Conservation (phyloP, 2,329 filamentous ascomycete species). For the Neocatenulostroma microsporum region DNA sequence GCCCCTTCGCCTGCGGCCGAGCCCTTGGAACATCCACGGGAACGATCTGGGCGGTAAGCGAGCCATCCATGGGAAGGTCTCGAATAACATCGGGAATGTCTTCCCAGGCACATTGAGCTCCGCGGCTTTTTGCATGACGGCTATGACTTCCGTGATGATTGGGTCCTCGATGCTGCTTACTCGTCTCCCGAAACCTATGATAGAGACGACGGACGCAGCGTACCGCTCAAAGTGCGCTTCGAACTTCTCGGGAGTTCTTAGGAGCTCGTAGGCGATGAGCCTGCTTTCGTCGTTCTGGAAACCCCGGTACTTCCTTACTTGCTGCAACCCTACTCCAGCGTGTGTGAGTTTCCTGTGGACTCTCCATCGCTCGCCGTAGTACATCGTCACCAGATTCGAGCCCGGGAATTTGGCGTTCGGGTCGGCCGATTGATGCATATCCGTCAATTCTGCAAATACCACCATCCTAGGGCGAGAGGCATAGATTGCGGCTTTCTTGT, state of each 20-base stretch:
- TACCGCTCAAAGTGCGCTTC: constrained; percentile 48
- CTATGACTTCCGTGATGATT: constrained; percentile 53
- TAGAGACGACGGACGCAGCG: constrained; percentile 48
- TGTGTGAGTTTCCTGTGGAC: constrained; percentile 46
- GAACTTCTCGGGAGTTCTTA: constrained; percentile 40
- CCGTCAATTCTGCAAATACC: constrained; percentile 31
- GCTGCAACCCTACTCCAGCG: constrained; percentile 47
- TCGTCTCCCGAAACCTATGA: constrained; percentile 51
- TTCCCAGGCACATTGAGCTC: constrained; percentile 42
- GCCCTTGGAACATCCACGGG: constrained; percentile 43
- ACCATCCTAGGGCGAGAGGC: constrained; percentile 39
- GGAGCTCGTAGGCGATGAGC: constrained; percentile 46
- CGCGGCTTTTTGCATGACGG: constrained; percentile 50
- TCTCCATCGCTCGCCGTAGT: constrained; percentile 33
- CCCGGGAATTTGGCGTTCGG: constrained; percentile 11
- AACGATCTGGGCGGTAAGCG: constrained; percentile 43
- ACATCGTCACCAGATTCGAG: constrained; percentile 38
- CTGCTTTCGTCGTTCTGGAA: constrained; percentile 54
- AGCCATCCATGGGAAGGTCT: constrained; percentile 49
- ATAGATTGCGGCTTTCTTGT: constrained; percentile 40
- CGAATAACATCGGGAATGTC: constrained; percentile 49
- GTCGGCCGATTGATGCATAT: constrained; percentile 14
- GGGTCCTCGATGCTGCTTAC: constrained; percentile 47
- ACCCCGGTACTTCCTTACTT: constrained; percentile 45
- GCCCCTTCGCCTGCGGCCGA: constrained; percentile 37